These are phyloP conservation scores for Nicotiana tomentosiformis DNA, from an alignment of 257 asterid genomes.

Conservation along the genomic window DNA sequence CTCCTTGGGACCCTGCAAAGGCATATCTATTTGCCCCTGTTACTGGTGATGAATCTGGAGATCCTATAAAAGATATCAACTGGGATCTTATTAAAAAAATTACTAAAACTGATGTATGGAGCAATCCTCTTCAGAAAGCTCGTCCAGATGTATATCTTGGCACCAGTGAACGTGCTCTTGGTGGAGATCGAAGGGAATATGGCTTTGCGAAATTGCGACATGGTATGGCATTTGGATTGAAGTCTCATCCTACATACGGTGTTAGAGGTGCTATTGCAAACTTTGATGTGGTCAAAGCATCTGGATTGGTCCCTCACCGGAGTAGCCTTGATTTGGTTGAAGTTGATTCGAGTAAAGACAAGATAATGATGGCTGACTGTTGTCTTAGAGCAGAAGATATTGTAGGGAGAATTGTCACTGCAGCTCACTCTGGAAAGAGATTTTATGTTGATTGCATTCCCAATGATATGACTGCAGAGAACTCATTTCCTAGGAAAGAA, in stretches of 20 bases:
- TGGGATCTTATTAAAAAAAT: constrained; percentile 69
- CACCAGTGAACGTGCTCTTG: constrained; percentile 85
- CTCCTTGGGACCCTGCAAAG: constrained; percentile 96
- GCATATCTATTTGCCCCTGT: constrained; percentile 86
- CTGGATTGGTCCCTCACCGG: constrained; percentile 71
- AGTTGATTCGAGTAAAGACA: constrained; percentile 37
- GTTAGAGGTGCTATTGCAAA: constrained; percentile 94
- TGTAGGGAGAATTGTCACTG: constrained; percentile 82
- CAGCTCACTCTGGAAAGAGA: constrained; percentile 99
- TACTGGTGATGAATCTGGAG: constrained; percentile 34
- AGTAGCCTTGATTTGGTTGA: constrained; percentile 33
- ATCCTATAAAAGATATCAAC: constrained; percentile 47
- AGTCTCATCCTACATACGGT: constrained; percentile 93
- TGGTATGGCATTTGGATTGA: constrained; percentile 73
- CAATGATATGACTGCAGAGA: constrained; percentile 91
- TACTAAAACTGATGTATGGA: constrained; percentile 72
- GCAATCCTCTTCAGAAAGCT: constrained; percentile 94
- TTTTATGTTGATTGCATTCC: constrained; percentile 93
- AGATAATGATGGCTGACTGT: constrained; percentile 79
- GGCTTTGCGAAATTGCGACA: constrained; percentile 92
- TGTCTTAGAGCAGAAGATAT: constrained; percentile 56
- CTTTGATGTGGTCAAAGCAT: constrained; percentile 93
- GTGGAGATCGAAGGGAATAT: constrained; percentile 95
- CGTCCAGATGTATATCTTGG: constrained; percentile 98
- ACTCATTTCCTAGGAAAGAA: constrained; percentile 96